These are phyloP conservation scores for Rubus parviflorus DNA, from an alignment of 306 rosid species.

Conservation along the genomic window DNA sequence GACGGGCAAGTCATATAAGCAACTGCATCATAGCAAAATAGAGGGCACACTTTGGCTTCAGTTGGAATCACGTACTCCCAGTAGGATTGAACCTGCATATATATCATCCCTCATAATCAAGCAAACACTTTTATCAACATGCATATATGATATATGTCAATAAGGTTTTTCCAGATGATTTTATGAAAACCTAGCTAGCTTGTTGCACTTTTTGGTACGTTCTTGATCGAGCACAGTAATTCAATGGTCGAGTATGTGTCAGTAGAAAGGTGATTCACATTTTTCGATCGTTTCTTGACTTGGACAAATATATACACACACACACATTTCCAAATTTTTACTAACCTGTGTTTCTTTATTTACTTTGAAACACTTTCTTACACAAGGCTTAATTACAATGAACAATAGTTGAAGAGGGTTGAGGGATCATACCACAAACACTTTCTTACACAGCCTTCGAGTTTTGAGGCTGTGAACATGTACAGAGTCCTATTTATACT, in stretches of 20 bases:
- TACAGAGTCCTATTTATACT: neutral
- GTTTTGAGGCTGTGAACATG: neutral
- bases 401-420: neutral
- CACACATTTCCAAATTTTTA: too few species aligned
- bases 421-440: neutral
- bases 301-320: too few species aligned
- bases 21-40: neutral
- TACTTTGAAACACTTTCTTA: neutral
- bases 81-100: constrained; percentile 21
- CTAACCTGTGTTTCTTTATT: too few species aligned
- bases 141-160: neutral
- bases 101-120: neutral
- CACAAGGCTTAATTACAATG: neutral
- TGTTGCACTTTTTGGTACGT: neutral
- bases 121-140: neutral
- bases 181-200: neutral
- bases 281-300: neutral
- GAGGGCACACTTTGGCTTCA: constrained; percentile 28
- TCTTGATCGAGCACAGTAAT: neutral
- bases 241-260: neutral
- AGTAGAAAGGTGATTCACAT: neutral
- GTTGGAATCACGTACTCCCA: constrained; percentile 2
- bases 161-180: too few species aligned
- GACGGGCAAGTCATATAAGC: constrained; percentile 50
- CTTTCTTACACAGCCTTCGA: too few species aligned